phyloP scores from a whole-genome alignment of 768 basidiomycete species.

The Lentinus tigrinus region DNA sequence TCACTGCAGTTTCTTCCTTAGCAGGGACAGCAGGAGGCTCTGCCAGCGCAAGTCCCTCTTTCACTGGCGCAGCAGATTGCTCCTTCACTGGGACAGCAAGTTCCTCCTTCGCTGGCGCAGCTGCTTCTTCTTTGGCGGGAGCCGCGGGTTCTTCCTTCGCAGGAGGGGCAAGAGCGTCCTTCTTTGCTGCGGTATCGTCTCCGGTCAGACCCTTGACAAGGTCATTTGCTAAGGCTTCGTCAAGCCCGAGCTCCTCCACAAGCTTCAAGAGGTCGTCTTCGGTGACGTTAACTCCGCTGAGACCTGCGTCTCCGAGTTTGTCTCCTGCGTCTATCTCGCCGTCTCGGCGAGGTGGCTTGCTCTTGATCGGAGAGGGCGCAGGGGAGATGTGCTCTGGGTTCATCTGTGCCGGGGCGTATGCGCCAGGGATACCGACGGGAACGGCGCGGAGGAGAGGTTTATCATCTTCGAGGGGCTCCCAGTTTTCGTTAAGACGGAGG shows the following conservation, averaged over 20 bases:
- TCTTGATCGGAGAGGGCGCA: constrained; percentile 36
- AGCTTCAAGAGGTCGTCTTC: constrained; percentile 71
- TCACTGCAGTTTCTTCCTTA: neutral
- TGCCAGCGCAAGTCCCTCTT: constrained; percentile 3
- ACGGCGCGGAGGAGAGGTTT: constrained; percentile 51
- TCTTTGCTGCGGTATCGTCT: constrained; percentile 15
- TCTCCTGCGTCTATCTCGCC: constrained; percentile 64
- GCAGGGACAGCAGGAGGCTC: too few relatives aligned
- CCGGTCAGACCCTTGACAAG: constrained; percentile 59
- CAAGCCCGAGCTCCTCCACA: constrained; percentile 73
- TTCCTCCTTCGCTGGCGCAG: constrained; percentile 1
- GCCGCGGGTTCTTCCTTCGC: constrained; percentile 11
- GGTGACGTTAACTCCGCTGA: constrained; percentile 77
- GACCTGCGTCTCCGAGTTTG: constrained; percentile 65
- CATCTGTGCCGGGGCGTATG: constrained; percentile 72
- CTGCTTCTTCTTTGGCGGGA: neutral
- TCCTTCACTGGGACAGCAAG: neutral
- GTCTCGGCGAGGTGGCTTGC: constrained; percentile 54
- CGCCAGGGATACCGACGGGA: constrained; percentile 82
- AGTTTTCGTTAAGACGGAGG: constrained; percentile 70
- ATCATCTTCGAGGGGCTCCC: constrained; percentile 62
- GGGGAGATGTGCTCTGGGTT: constrained; percentile 66
- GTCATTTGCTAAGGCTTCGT: constrained; percentile 74
- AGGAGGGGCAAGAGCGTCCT: constrained; percentile 2
- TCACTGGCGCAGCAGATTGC: neutral